phyloP scores from a whole-genome alignment of 495 filamentous ascomycete genomes.

The Articulospora tetracladia region DNA sequence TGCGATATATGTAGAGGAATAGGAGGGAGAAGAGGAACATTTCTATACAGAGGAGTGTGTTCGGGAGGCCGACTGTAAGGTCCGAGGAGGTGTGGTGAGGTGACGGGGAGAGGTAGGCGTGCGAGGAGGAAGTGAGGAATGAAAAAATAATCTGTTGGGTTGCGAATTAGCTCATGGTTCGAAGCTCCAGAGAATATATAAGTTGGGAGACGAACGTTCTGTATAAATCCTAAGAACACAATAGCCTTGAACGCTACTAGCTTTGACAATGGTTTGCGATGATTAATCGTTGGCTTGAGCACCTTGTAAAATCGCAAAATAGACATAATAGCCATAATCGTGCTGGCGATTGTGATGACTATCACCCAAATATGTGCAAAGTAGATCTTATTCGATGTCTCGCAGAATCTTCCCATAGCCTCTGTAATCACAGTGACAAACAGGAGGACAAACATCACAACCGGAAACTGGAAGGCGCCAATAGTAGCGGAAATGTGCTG shows the following conservation, averaged over 20 bases:
- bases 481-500: conserved; percentile 11
- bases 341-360: conserved; percentile 19
- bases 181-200: not conserved
- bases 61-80: conserved; percentile 70
- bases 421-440: conserved; percentile 70
- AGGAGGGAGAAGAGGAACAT: conserved; percentile 77
- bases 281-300: conserved; percentile 11
- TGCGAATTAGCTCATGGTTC: not conserved
- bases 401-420: conserved; percentile 65
- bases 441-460: conserved; percentile 21
- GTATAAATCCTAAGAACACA: conserved; percentile 25
- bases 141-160: conserved; percentile 22
- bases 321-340: conserved; percentile 18
- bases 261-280: conserved; percentile 19
- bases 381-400: conserved; percentile 64
- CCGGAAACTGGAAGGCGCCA: conserved; percentile 27
- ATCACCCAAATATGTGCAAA: conserved; percentile 70
- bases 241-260: conserved; percentile 29
- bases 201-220: conserved; percentile 19
- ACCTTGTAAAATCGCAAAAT: conserved; percentile 24
- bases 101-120: conserved; percentile 45
- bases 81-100: conserved; percentile 71
- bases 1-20: conserved; percentile 78
- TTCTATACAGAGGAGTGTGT: conserved; percentile 73
- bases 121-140: conserved; percentile 12